A percentile compares a stretch with the other conserved stretches of the same genome.
These are phyloP conservation scores for Backusella australiensis DNA, from an alignment of 192 early-diverging fungal species.

Conservation along the genomic window DNA sequence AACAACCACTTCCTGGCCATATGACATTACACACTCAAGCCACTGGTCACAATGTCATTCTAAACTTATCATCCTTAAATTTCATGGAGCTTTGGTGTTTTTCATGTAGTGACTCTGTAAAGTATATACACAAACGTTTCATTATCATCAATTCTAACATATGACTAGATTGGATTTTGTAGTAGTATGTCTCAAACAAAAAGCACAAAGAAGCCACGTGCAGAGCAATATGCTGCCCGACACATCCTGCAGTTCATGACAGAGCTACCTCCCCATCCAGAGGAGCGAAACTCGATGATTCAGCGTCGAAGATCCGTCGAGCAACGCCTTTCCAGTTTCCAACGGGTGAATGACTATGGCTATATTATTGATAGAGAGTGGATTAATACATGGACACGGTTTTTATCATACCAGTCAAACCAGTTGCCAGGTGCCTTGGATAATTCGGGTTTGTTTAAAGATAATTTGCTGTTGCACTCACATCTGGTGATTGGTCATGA, in stretches of 20 bases:
- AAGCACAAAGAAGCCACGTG: neutral
- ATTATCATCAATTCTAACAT: neutral
- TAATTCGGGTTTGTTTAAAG: constrained; percentile 1
- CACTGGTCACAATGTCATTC: neutral
- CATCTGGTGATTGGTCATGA: constrained; percentile 2
- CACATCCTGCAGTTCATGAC: neutral
- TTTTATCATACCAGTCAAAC: neutral
- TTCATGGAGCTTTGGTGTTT: constrained; percentile 14
- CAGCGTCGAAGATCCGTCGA: neutral
- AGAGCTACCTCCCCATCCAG: neutral
- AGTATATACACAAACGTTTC: neutral
- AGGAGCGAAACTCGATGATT: neutral
- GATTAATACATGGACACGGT: neutral
- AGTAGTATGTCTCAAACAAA: neutral
- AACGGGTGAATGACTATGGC: neutral
- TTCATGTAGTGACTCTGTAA: neutral
- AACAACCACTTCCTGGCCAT: neutral
- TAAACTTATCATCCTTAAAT: constrained; percentile 2
- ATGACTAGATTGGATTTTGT: neutral
- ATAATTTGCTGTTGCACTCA: neutral
- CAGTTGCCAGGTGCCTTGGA: neutral
- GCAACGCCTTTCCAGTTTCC: neutral
- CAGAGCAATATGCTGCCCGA: neutral
- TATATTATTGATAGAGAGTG: constrained; percentile 4
- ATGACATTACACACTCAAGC: neutral